These are phyloP conservation scores for Cephalotrichum gorgonifer DNA, from an alignment of 2,329 filamentous ascomycete species.

Conservation along the genomic window DNA sequence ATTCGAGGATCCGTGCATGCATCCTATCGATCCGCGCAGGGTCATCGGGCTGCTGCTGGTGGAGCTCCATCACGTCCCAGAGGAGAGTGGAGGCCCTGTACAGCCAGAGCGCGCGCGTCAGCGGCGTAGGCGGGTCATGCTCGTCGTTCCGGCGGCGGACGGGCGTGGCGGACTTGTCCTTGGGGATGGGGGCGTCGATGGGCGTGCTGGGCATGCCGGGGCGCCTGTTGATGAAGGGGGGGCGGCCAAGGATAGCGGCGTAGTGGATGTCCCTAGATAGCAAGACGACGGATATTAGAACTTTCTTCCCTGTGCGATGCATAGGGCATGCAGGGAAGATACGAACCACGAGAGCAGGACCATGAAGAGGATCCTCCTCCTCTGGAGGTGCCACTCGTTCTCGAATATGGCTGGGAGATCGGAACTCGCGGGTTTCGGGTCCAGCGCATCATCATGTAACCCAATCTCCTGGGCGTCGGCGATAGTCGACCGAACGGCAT, in stretches of 20 bases:
- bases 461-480: constrained; percentile 54
- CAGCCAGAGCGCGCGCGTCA: constrained; percentile 42
- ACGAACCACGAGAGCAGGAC: constrained; percentile 30
- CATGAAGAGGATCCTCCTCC: constrained; percentile 45
- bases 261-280: constrained; percentile 39
- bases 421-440: constrained; percentile 35
- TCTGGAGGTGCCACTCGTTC: constrained; percentile 48
- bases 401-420: constrained; percentile 39
- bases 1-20: constrained; percentile 36
- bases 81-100: constrained; percentile 31
- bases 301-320: neutral
- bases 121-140: constrained; percentile 42
- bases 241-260: constrained; percentile 40
- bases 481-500: constrained; percentile 44
- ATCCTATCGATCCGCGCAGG: constrained; percentile 42
- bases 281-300: neutral
- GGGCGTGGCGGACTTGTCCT: constrained; percentile 34
- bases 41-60: constrained; percentile 45
- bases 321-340: neutral
- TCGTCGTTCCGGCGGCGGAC: constrained; percentile 34
- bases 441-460: constrained; percentile 41
- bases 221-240: constrained; percentile 42
- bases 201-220: constrained; percentile 37
- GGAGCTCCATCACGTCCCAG: constrained; percentile 44
- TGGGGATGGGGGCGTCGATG: constrained; percentile 40